Conservation (phyloP, 1,284 basidiomycete species). For the Rhodotorula sp. region DNA sequence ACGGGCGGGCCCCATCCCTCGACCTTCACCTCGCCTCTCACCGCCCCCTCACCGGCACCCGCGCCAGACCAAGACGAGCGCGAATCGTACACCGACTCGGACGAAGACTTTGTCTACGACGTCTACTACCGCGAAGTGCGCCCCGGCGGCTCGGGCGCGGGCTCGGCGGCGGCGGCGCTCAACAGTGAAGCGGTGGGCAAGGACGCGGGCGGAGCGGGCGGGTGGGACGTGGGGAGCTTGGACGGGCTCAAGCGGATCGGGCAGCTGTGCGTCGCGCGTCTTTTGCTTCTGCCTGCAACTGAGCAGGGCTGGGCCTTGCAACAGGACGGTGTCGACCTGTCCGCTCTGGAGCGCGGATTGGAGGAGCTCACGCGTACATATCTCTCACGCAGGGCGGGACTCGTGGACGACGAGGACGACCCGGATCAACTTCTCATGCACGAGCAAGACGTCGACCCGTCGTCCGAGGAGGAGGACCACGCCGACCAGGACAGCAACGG, state of each 20-base stretch:
- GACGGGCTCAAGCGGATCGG: conserved; percentile 41
- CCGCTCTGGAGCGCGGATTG: too few species aligned
- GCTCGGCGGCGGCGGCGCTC: too few species aligned
- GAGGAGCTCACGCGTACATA: too few species aligned
- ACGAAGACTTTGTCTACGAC: conserved; percentile 40
- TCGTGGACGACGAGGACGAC: conserved; percentile 7
- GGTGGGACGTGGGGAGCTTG: conserved; percentile 14
- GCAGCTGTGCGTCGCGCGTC: conserved; percentile 31
- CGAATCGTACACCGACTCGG: conserved; percentile 1
- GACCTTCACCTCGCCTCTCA: not conserved
- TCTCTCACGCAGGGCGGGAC: conserved; percentile 22
- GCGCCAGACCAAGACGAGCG: not conserved
- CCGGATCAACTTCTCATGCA: conserved; percentile 7
- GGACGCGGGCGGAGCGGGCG: not conserved
- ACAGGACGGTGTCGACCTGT: not conserved
- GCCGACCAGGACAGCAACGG: conserved; percentile 45
- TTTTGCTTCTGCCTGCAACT: not conserved
- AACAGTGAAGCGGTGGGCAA: not conserved
- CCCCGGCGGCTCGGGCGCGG: too few species aligned
- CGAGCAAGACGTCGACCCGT: conserved; percentile 1
- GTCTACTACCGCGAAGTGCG: conserved; percentile 42
- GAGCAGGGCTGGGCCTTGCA: not conserved
- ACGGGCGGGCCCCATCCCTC: not conserved
- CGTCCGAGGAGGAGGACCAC: conserved; percentile 37
- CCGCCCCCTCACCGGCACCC: conserved; percentile 7